A percentile compares a stretch with the other conserved stretches of the same genome.
These are phyloP conservation scores for Anthracocystis setariae DNA, from an alignment of 1,284 basidiomycete species.

Conservation along the genomic window DNA sequence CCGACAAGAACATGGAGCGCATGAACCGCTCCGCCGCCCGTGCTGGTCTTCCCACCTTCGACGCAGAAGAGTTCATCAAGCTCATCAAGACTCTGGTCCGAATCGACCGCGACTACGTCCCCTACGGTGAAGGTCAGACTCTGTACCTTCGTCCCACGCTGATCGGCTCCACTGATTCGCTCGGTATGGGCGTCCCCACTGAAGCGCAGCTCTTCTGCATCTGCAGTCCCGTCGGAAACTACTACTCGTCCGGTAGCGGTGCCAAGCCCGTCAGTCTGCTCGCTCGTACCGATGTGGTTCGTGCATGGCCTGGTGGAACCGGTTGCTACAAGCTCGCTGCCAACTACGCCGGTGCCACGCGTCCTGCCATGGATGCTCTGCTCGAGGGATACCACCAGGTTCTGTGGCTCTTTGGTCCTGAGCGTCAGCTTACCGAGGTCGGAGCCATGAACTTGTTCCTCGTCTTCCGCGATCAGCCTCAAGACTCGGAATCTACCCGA, in stretches of 20 bases:
- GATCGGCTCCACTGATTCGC: conserved; percentile 49
- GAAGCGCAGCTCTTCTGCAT: conserved; percentile 58
- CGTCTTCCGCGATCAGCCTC: conserved; percentile 45
- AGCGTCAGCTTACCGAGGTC: conserved; percentile 51
- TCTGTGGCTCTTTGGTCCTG: conserved; percentile 49
- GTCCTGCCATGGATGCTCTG: conserved; percentile 44
- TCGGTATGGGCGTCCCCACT: conserved; percentile 49
- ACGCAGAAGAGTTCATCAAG: conserved; percentile 52
- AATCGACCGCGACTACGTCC: conserved; percentile 45
- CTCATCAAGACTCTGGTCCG: conserved; percentile 50
- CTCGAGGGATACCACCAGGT: conserved; percentile 51
- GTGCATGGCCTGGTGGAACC: conserved; percentile 90
- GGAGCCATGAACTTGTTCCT: conserved; percentile 57
- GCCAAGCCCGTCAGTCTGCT: conserved; percentile 49
- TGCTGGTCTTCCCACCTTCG: conserved; percentile 49
- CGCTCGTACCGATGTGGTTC: conserved; percentile 64
- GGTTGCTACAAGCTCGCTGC: conserved; percentile 90
- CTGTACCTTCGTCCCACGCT: conserved; percentile 54
- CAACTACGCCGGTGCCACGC: conserved; percentile 70
- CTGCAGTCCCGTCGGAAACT: conserved; percentile 54
- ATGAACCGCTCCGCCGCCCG: conserved; percentile 54
- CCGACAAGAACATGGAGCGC: conserved; percentile 57
- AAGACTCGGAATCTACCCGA: conserved; percentile 14
- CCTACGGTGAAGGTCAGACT: conserved; percentile 41
- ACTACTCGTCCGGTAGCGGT: conserved; percentile 50